Evolutionary conservation across 2,329 filamentous ascomycete species (phyloP).

Genomic region (Pseudovirgaria hyperparasitica): DNA sequence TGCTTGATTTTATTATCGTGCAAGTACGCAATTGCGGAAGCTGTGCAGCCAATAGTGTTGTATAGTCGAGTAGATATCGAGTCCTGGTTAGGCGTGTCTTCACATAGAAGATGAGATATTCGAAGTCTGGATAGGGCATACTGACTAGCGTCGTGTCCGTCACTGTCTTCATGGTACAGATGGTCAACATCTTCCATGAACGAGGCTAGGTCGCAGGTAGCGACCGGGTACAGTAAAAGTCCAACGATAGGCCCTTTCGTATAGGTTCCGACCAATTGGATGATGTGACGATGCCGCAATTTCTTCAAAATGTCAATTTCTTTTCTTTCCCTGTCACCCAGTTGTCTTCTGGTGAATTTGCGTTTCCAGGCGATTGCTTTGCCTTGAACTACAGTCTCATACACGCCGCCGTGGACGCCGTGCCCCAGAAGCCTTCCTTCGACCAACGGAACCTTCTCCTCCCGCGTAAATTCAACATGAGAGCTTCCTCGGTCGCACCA

Average conservation of each 20-base stretch:
- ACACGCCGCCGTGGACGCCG: conserved; percentile 11
- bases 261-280: conserved; percentile 12
- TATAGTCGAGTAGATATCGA: conserved; percentile 5
- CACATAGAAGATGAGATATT: no score
- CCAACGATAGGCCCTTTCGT: conserved; percentile 8
- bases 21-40: conserved; percentile 10
- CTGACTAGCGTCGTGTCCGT: no score
- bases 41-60: conserved; percentile 9
- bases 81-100: no score
- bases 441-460: conserved; percentile 8
- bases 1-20: conserved; percentile 11
- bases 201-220: conserved; percentile 10
- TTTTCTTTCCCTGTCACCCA: conserved; percentile 8
- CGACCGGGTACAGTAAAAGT: conserved; percentile 10
- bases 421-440: conserved; percentile 10
- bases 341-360: conserved; percentile 7
- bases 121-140: no score
- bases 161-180: conserved; percentile 1
- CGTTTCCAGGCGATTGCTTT: conserved; percentile 11
- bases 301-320: conserved; percentile 14
- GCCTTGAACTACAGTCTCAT: conserved; percentile 8
- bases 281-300: conserved; percentile 11
- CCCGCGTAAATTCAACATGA: conserved; percentile 10
- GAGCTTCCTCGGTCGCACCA: conserved; percentile 2
- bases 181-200: conserved; percentile 12